A percentile compares a stretch with the other conserved stretches of the same genome.
Conservation (phyloP, 2,329 filamentous ascomycete species). For the Lecanosticta acicola region DNA sequence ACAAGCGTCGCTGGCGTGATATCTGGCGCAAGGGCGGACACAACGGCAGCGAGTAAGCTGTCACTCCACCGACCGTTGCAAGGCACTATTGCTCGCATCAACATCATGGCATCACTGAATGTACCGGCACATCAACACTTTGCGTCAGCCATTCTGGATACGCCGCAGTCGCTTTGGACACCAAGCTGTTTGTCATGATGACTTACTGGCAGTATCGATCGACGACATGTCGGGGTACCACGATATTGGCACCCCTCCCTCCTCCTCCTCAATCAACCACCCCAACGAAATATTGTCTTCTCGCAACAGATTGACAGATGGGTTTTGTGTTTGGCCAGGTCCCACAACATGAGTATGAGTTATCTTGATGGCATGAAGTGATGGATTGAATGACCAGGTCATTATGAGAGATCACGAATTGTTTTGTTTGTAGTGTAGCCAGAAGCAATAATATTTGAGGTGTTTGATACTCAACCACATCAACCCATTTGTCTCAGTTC, state of each 20-base stretch:
- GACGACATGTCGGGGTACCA: not conserved
- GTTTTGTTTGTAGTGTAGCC: not conserved
- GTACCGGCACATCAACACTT: not conserved
- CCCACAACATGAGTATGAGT: not conserved
- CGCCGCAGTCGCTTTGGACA: conserved; percentile 7
- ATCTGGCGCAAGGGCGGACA: conserved; percentile 28
- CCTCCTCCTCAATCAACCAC: too few relatives aligned
- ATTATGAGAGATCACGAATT: not conserved
- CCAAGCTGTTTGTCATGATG: not conserved
- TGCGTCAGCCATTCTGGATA: too few relatives aligned
- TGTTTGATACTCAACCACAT: not conserved
- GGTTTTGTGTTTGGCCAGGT: too few relatives aligned
- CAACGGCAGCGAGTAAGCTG: conserved; percentile 8
- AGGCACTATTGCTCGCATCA: not conserved
- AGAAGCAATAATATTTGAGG: not conserved
- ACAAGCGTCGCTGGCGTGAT: conserved; percentile 31
- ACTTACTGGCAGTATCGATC: not conserved
- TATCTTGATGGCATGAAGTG: not conserved
- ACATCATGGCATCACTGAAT: not conserved
- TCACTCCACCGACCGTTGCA: too few relatives aligned
- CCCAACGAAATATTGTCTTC: too few relatives aligned
- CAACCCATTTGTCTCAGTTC: not conserved
- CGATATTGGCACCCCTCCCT: too few relatives aligned
- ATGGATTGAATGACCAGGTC: not conserved
- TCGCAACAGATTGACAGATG: not conserved